Evolutionary conservation across 345 rosid species (phyloP), one percentile per base, ranked within the genome.

Genomic region (Barbarea vulgaris): DNA sequence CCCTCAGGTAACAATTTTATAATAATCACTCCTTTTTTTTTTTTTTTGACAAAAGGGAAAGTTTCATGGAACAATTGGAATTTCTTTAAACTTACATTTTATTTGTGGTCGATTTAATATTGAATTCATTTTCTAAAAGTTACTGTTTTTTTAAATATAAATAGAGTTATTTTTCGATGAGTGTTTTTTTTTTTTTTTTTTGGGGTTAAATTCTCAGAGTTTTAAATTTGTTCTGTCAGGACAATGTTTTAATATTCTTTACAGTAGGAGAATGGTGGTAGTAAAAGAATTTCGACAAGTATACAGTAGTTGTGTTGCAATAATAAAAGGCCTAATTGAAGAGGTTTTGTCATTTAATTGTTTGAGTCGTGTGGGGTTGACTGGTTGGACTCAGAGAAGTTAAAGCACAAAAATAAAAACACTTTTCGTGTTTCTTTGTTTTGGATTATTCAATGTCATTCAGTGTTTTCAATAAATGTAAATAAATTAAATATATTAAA

Each of bases 1-100:
- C 63, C 99, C 99, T 42, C 99, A 96, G 99, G 99, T 93, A 74
- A 7, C 19, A 54, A 5, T 22, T 12, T 27, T 0, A 11, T n/a
- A 17, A 28, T 39, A 10, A 39, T 28, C 41, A 5, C 12, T 50
- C 30, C 7, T 27, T 17, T 27, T 0, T 3, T 36, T 28, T 30
- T 46, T 7, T 51, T 17, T 51, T 7, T 4, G 52, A 22, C 9
- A 3, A 34, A 59, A 71, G 3, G 4, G 21, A 19, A 69, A 69
- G 64, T 41, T 42, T 54, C 56, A 3, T 42, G 31, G 11, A 42
- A 42, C 39, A 8, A 39, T 54, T 54, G 3, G 3, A 6, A 3
- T 11, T 58, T 18, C 10, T 5, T 2, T 6, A 53, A 30, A 65
- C 6, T 50, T 66, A 4, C n/a, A 30, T 30, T 30, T 18, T 33